These are phyloP conservation scores for Neurospora sp. DNA, from an alignment of 2,329 filamentous ascomycete genomes.

Conservation along the genomic window DNA sequence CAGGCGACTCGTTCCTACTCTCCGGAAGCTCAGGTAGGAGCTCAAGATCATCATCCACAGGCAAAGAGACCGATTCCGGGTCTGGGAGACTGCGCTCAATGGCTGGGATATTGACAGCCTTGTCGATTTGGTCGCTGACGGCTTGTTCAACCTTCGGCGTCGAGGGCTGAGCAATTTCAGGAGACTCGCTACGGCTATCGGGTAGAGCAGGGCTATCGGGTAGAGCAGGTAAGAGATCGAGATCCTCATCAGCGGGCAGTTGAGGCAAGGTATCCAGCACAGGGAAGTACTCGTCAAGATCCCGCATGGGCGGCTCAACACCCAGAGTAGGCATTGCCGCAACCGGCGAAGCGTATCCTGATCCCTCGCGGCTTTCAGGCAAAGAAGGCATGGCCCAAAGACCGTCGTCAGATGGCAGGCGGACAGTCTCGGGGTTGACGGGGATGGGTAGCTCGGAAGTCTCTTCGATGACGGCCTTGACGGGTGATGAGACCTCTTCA, in stretches of 20 bases:
- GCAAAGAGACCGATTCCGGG: not conserved
- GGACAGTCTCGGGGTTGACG: not conserved
- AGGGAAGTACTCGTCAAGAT: not conserved
- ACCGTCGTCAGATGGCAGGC: not conserved
- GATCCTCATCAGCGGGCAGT: not conserved
- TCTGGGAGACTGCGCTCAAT: not conserved
- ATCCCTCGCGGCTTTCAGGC: not conserved
- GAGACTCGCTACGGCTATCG: not conserved
- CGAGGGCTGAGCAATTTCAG: not conserved
- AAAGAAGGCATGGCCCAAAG: not conserved
- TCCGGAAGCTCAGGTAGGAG: constrained; percentile 1
- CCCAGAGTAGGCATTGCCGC: not conserved
- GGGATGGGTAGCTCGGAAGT: not conserved
- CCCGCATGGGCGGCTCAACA: not conserved
- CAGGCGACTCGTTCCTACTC: constrained; percentile 1
- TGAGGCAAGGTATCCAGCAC: not conserved
- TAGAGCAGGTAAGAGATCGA: not conserved
- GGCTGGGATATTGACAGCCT: not conserved
- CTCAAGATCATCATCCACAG: not conserved
- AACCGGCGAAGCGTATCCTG: not conserved
- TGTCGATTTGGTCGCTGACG: not conserved
- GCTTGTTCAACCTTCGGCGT: not conserved
- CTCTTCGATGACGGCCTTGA: not conserved
- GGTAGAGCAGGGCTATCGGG: not conserved
- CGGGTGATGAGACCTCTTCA: not conserved